A percentile compares a stretch with the other conserved stretches of the same genome.
phyloP scores from a whole-genome alignment of 176 grass and related monocot genomes.

The Alopecurus myosuroides region DNA sequence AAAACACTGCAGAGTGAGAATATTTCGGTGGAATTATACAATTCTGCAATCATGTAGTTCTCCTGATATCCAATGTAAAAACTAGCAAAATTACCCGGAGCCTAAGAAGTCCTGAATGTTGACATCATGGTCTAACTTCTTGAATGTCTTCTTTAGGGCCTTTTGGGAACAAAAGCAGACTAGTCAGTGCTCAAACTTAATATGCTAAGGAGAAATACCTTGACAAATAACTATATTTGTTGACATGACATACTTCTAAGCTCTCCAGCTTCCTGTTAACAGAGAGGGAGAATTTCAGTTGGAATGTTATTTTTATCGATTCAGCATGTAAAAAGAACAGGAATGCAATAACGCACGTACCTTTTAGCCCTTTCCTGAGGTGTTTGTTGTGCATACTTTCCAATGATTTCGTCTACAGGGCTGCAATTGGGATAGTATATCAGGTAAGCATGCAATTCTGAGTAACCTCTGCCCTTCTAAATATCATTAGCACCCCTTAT shows the following conservation, averaged over 20 bases:
- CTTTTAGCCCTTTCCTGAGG: conserved; percentile 82
- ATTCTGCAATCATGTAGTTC: neutral
- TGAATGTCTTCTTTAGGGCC: conserved; percentile 81
- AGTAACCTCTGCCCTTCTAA: neutral
- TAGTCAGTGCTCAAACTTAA: conserved; percentile 17
- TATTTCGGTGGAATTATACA: neutral
- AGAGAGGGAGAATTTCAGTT: neutral
- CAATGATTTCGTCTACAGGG: conserved; percentile 54
- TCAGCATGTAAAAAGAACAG: neutral
- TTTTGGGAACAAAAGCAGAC: conserved; percentile 27
- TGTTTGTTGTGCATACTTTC: conserved; percentile 59
- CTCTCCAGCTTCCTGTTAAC: conserved; percentile 65
- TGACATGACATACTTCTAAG: conserved; percentile 56
- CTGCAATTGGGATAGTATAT: conserved; percentile 26
- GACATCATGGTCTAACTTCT: conserved; percentile 82
- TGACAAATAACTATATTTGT: neutral
- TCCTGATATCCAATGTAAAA: neutral
- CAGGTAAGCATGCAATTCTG: neutral
- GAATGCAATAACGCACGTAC: conserved; percentile 15
- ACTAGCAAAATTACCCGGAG: conserved; percentile 47
- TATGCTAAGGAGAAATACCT: neutral
- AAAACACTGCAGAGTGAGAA: conserved; percentile 22
- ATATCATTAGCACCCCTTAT: neutral
- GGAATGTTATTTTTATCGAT: neutral
- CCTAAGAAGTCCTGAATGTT: conserved; percentile 85